A percentile compares a stretch with the other conserved stretches of the same genome.
These are phyloP conservation scores for Ambrosiella cleistominuta DNA, from an alignment of 2,329 filamentous ascomycete species.

Conservation along the genomic window DNA sequence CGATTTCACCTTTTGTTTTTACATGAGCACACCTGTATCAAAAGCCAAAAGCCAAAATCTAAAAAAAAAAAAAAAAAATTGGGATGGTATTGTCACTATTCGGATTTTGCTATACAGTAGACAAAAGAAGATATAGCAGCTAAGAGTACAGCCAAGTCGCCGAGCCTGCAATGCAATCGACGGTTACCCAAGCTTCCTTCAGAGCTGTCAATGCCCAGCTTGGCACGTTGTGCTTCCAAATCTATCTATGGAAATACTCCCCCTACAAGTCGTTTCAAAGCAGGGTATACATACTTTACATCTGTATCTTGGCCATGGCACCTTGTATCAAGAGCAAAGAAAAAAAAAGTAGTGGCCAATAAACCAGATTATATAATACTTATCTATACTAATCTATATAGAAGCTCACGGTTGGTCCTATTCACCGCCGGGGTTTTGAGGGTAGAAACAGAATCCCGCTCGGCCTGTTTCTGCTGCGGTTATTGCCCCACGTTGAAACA, in stretches of 20 bases:
- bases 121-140: not conserved
- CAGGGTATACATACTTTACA: too few relatives aligned
- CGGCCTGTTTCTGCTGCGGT: slow-evolving; percentile 7
- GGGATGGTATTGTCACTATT: not conserved
- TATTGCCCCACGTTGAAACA: slow-evolving; percentile 6
- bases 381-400: too few relatives aligned
- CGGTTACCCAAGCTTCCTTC: not conserved
- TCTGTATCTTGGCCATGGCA: too few relatives aligned
- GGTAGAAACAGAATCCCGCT: not conserved
- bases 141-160: not conserved
- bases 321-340: too few relatives aligned
- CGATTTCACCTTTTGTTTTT: too few relatives aligned
- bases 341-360: too few relatives aligned
- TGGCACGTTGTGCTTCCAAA: not conserved
- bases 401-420: not conserved
- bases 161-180: not conserved
- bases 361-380: too few relatives aligned
- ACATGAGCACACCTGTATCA: too few relatives aligned
- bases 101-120: not conserved
- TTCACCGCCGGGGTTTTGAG: not conserved
- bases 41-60: too few relatives aligned
- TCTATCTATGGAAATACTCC: too few relatives aligned
- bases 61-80: too few relatives aligned
- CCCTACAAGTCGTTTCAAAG: too few relatives aligned
- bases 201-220: not conserved